These are phyloP conservation scores for Penicillium sp. DNA, from an alignment of 2,329 filamentous ascomycete genomes.

Conservation along the genomic window DNA sequence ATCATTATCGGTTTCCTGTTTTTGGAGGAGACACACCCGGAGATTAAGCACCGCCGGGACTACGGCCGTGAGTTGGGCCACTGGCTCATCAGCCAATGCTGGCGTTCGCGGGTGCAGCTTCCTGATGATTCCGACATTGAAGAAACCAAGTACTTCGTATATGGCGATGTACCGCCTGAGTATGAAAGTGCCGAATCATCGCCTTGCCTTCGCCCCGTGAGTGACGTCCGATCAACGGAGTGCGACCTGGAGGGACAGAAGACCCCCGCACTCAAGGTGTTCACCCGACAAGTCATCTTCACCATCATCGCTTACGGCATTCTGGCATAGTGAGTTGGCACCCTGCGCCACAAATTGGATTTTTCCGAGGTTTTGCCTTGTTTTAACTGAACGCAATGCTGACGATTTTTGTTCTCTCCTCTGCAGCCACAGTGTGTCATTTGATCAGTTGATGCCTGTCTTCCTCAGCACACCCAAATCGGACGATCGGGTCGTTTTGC, in stretches of 20 bases:
- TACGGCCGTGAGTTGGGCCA: slow-evolving; percentile 73
- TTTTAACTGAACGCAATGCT: slow-evolving; percentile 38
- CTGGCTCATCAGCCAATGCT: slow-evolving; percentile 56
- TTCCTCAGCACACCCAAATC: slow-evolving; percentile 74
- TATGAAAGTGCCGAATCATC: slow-evolving; percentile 63
- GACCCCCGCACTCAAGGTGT: slow-evolving; percentile 59
- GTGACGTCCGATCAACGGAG: slow-evolving; percentile 32
- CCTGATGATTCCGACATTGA: slow-evolving; percentile 50
- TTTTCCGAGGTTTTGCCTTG: background rate
- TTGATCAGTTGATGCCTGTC: slow-evolving; percentile 89
- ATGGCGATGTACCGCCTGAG: slow-evolving; percentile 65
- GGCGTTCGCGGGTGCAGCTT: slow-evolving; percentile 29
- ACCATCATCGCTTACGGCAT: slow-evolving; percentile 91
- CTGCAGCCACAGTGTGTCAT: slow-evolving; percentile 88
- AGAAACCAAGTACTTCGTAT: slow-evolving; percentile 52
- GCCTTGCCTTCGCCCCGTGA: slow-evolving; percentile 47
- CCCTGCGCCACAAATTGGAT: background rate
- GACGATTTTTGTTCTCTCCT: slow-evolving; percentile 19
- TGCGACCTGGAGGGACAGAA: slow-evolving; percentile 45
- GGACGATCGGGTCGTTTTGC: slow-evolving; percentile 58
- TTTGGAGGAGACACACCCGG: slow-evolving; percentile 88
- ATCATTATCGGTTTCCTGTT: slow-evolving; percentile 80
- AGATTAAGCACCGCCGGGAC: slow-evolving; percentile 75
- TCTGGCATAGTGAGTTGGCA: slow-evolving; percentile 78
- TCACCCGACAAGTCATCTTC: slow-evolving; percentile 80